Conservation (phyloP, 140 eudicot species). For the Ambrosia hybrid region DNA sequence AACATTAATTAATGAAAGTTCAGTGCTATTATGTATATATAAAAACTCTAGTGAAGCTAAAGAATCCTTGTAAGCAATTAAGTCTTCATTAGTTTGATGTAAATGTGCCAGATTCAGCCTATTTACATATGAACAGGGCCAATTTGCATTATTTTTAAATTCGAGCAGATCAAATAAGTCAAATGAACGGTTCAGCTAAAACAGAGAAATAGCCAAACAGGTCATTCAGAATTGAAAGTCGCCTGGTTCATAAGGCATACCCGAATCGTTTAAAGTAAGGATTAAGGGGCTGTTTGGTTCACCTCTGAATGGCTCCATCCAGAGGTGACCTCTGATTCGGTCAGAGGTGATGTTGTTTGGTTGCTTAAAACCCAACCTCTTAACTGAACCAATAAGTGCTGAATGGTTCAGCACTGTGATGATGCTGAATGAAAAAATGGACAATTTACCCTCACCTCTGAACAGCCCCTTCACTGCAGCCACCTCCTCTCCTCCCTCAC, state of each 20-base stretch:
- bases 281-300: too few relatives aligned
- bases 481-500: too few relatives aligned
- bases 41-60: not conserved
- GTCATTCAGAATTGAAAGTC: not conserved
- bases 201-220: not conserved
- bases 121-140: not conserved
- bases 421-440: too few relatives aligned
- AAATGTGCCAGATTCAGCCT: not conserved
- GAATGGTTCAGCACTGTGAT: too few relatives aligned
- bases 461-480: too few relatives aligned
- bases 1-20: not conserved
- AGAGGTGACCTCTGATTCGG: too few relatives aligned
- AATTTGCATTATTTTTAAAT: not conserved
- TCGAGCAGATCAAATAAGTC: not conserved
- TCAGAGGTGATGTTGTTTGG: too few relatives aligned
- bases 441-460: too few relatives aligned
- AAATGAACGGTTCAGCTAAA: not conserved
- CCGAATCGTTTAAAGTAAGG: not conserved
- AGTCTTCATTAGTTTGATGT: conserved; percentile 1
- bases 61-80: not conserved
- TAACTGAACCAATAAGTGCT: too few relatives aligned
- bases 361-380: too few relatives aligned
- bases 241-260: not conserved
- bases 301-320: too few relatives aligned
- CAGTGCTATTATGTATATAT: not conserved